phyloP scores from a whole-genome alignment of 768 basidiomycete species.

The Mycena metata region DNA sequence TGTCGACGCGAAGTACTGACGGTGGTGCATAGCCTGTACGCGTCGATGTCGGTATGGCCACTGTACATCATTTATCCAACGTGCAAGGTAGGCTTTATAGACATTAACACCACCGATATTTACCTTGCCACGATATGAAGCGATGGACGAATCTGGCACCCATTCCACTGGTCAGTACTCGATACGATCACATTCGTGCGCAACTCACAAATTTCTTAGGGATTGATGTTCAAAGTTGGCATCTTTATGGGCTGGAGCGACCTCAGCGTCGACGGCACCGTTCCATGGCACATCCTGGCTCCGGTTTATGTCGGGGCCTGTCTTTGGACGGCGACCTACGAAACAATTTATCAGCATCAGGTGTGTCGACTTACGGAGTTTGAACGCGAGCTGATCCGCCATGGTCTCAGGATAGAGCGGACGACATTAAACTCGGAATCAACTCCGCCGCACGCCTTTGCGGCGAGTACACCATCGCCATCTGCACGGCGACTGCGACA shows the following conservation, averaged over 20 bases:
- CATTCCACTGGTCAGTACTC: conserved; percentile 42
- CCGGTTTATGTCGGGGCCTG: conserved; percentile 46
- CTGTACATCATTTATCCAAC: conserved; percentile 50
- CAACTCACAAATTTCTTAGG: conserved; percentile 32
- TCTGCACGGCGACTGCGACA: conserved; percentile 60
- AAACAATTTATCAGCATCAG: conserved; percentile 51
- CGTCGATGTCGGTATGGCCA: conserved; percentile 47
- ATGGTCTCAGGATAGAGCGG: conserved; percentile 39
- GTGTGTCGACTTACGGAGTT: conserved; percentile 20
- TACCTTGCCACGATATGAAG: conserved; percentile 14
- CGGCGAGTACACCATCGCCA: conserved; percentile 58
- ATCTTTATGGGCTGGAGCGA: conserved; percentile 51
- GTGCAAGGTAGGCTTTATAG: conserved; percentile 42
- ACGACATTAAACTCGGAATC: conserved; percentile 69
- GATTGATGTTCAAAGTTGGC: conserved; percentile 49
- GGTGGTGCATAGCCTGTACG: conserved; percentile 31
- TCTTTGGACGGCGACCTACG: conserved; percentile 48
- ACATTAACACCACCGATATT: background rate
- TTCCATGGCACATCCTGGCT: conserved; percentile 43
- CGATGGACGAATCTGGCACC: conserved; percentile 48
- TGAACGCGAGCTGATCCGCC: background rate
- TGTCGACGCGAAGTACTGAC: background rate
- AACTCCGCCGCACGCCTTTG: conserved; percentile 71
- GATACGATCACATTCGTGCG: too few relatives aligned
- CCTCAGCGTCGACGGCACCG: conserved; percentile 38